A percentile compares a stretch with the other conserved stretches of the same genome.
Evolutionary conservation across 2,329 filamentous ascomycete genomes (phyloP).

Genomic region (Coniella vitis): DNA sequence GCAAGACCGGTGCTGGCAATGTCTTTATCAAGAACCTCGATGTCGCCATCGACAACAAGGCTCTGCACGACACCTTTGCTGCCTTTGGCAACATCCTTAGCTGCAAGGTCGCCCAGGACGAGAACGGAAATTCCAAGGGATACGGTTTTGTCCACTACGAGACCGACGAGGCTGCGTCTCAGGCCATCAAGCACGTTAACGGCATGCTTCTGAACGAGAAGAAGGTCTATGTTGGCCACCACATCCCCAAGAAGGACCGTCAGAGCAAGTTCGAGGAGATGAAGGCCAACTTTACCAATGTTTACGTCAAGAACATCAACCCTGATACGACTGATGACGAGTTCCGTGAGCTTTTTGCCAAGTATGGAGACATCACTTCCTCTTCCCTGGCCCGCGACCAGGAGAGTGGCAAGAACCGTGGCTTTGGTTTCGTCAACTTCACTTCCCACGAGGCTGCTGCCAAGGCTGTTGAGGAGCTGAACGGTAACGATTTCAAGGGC

Average conservation of each 20-base stretch:
- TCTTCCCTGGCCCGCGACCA: constrained; percentile 84
- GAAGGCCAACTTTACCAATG: constrained; percentile 99
- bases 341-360: constrained; percentile 89
- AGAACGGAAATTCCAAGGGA: constrained; percentile 93
- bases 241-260: constrained; percentile 99
- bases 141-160: constrained; percentile 99
- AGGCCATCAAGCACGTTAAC: constrained; percentile 99
- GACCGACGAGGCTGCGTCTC: constrained; percentile 92
- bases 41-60: constrained; percentile 98
- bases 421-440: constrained; percentile 96
- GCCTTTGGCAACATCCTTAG: constrained; percentile 98
- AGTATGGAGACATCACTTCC: constrained; percentile 89
- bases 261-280: constrained; percentile 99
- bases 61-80: constrained; percentile 97
- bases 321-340: constrained; percentile 82
- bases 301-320: constrained; percentile 98
- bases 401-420: constrained; percentile 83
- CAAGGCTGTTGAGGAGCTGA: constrained; percentile 83
- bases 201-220: constrained; percentile 99
- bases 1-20: constrained; percentile 98
- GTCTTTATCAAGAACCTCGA: constrained; percentile 99
- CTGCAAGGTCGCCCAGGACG: constrained; percentile 99
- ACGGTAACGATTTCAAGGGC: constrained; percentile 84
- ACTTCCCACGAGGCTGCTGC: constrained; percentile 81
- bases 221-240: constrained; percentile 98